Conservation (phyloP, 768 basidiomycete species). For the Mycena filopes region DNA sequence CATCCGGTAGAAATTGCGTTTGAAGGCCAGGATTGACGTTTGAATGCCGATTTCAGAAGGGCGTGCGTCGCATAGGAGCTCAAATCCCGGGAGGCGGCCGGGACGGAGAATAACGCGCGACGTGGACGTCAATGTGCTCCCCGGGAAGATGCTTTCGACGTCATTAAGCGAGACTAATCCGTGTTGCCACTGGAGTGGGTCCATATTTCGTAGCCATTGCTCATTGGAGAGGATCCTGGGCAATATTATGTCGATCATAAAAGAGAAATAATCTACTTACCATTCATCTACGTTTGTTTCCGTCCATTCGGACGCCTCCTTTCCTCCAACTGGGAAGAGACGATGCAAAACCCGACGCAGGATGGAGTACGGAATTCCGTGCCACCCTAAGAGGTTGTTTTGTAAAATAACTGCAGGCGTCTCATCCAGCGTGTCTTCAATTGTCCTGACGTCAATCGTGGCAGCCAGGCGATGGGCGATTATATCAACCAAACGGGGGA, state of each 20-base stretch:
- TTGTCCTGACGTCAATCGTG: background rate
- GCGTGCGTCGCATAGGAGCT: background rate
- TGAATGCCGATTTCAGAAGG: slow-evolving; percentile 1
- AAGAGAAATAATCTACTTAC: background rate
- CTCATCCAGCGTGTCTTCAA: background rate
- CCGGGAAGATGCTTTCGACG: slow-evolving; percentile 4
- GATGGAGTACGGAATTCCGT: slow-evolving; percentile 5
- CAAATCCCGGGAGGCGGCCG: background rate
- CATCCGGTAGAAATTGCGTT: background rate
- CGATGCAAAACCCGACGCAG: background rate
- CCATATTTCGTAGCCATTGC: background rate
- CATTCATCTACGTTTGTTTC: slow-evolving; percentile 7
- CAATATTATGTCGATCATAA: background rate
- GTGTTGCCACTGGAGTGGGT: slow-evolving; percentile 3
- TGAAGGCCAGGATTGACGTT: slow-evolving; percentile 4
- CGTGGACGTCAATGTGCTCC: background rate
- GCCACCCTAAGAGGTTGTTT: slow-evolving; percentile 5
- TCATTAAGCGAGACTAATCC: slow-evolving; percentile 11
- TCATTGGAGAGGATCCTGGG: slow-evolving; percentile 17
- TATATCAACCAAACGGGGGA: slow-evolving; percentile 2
- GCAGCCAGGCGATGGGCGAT: slow-evolving; percentile 7
- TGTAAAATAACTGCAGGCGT: slow-evolving; percentile 2
- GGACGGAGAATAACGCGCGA: slow-evolving; percentile 2
- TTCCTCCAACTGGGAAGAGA: background rate
- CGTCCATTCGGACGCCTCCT: background rate